These are phyloP conservation scores for Ministeria vibrans DNA, from an alignment of 78 protist genomes.

Conservation along the genomic window DNA sequence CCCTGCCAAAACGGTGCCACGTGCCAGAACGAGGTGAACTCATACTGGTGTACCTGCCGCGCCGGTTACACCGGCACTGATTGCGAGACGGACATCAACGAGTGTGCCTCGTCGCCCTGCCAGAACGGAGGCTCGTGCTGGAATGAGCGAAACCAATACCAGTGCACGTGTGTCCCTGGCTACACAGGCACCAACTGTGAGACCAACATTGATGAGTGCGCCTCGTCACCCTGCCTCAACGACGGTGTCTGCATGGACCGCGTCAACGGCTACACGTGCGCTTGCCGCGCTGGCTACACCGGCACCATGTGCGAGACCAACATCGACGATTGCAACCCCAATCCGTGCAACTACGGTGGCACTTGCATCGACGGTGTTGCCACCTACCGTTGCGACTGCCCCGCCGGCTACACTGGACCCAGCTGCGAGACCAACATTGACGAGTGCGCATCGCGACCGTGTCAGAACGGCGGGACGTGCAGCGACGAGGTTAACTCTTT, in stretches of 20 bases:
- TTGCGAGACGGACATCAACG: no score
- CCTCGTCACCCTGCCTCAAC: background rate
- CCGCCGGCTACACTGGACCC: no score
- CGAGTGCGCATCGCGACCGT: no score
- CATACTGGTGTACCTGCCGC: background rate
- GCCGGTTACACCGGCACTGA: background rate
- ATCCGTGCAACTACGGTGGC: no score
- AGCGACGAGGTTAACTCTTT: no score
- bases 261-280: background rate
- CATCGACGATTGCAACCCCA: no score
- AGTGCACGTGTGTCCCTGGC: background rate
- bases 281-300: background rate
- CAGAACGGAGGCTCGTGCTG: background rate
- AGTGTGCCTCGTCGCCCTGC: no score
- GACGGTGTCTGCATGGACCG: background rate
- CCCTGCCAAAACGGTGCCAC: slow-evolving; percentile 2
- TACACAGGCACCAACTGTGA: background rate
- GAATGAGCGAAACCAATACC: no score
- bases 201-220: background rate
- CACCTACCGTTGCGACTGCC: no score
- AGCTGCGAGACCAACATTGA: no score
- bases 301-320: background rate
- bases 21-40: background rate
- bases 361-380: no score
- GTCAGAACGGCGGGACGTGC: no score